These are phyloP conservation scores for Umbelopsis sp. DNA, from an alignment of 192 early-diverging fungal species.

Conservation along the genomic window DNA sequence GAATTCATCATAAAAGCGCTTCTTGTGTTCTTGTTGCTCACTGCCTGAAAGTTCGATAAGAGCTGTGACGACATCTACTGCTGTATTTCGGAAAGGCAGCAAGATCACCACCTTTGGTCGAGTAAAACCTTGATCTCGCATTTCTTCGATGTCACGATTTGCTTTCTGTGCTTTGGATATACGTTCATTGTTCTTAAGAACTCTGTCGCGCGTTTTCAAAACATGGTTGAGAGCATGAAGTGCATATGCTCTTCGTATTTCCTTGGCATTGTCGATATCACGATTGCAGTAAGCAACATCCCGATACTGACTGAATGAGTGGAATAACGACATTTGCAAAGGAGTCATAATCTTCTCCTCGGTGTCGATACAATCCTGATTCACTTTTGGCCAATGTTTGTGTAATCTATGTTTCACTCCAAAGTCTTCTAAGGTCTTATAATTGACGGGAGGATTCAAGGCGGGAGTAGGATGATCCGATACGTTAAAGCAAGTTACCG, in stretches of 20 bases:
- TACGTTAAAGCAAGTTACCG: slow-evolving; percentile 25
- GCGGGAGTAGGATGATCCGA: background rate
- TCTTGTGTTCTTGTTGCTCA: slow-evolving; percentile 86
- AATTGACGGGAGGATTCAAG: background rate
- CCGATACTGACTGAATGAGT: slow-evolving; percentile 69
- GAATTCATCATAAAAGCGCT: slow-evolving; percentile 83
- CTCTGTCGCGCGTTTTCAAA: slow-evolving; percentile 71
- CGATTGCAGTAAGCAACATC: slow-evolving; percentile 78
- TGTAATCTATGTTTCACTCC: slow-evolving; percentile 28
- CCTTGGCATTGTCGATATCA: slow-evolving; percentile 58
- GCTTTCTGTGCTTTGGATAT: slow-evolving; percentile 62
- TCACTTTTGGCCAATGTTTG: slow-evolving; percentile 24
- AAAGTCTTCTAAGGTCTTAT: slow-evolving; percentile 32
- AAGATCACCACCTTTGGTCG: slow-evolving; percentile 90
- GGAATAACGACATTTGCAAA: slow-evolving; percentile 61
- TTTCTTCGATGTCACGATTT: slow-evolving; percentile 64
- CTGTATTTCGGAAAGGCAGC: slow-evolving; percentile 83
- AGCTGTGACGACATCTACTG: slow-evolving; percentile 75
- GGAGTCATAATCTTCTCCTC: slow-evolving; percentile 33
- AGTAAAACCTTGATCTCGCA: slow-evolving; percentile 95
- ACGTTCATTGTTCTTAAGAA: slow-evolving; percentile 81
- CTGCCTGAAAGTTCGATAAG: slow-evolving; percentile 77
- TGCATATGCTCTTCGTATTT: slow-evolving; percentile 70
- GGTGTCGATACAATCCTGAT: slow-evolving; percentile 18
- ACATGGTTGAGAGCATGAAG: slow-evolving; percentile 94